Percentiles rank a stretch among this genome's conserved stretches.
phyloP scores from a whole-genome alignment of 306 rosid species.

The Quercus engelmannii region DNA sequence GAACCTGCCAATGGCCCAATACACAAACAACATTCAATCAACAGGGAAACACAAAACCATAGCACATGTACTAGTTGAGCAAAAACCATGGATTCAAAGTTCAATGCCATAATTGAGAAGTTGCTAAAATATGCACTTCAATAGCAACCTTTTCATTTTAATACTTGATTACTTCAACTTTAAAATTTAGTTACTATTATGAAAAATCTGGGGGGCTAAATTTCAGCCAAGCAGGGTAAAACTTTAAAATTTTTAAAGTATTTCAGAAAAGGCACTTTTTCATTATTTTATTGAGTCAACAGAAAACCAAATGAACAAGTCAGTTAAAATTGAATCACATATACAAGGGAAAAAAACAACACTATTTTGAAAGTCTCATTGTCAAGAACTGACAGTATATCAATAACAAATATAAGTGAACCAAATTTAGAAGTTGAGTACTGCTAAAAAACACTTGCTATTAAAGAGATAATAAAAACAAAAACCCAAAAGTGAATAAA shows the following conservation, averaged over 20 bases:
- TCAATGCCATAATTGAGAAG: neutral
- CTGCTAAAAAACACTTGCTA: neutral
- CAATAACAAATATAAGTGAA: neutral
- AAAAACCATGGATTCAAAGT: neutral
- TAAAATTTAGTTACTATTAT: neutral
- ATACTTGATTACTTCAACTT: too few relatives aligned
- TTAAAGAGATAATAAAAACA: neutral
- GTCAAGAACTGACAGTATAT: neutral
- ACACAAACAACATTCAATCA: conserved; percentile 24
- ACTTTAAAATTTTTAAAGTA: neutral
- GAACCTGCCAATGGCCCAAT: conserved; percentile 56
- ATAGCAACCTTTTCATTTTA: too few relatives aligned
- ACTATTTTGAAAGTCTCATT: neutral
- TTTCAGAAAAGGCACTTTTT: neutral
- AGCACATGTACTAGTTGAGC: neutral
- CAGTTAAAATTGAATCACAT: neutral
- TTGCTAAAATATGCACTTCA: neutral
- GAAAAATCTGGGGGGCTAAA: neutral
- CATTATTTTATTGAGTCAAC: neutral
- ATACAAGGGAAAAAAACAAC: neutral
- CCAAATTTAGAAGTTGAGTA: neutral
- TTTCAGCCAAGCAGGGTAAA: neutral
- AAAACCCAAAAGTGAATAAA: neutral
- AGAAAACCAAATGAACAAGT: neutral
- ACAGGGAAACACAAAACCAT: conserved; percentile 7